These are phyloP conservation scores for Hygrocybe coccinea DNA, from an alignment of 768 basidiomycete species.

Conservation along the genomic window DNA sequence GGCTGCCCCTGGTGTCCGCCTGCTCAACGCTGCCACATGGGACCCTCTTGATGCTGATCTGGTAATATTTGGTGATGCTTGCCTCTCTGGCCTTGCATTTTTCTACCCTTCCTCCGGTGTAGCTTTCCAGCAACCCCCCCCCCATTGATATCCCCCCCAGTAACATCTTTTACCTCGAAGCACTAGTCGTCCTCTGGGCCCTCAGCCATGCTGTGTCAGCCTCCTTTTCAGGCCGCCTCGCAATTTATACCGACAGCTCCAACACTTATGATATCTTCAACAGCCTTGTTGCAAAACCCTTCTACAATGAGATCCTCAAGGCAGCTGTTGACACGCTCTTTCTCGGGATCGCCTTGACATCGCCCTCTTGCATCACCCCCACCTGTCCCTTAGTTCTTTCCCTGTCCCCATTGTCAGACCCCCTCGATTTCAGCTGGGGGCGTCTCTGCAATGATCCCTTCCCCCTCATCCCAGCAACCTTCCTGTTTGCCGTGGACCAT, in stretches of 20 bases:
- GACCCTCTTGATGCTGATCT: constrained; percentile 7
- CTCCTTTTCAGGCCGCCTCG: constrained; percentile 3
- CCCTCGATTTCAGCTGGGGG: constrained; percentile 22
- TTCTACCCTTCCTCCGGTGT: constrained; percentile 13
- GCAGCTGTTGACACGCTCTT: constrained; percentile 16
- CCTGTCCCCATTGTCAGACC: constrained; percentile 9
- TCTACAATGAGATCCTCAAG: constrained; percentile 19
- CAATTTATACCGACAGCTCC: constrained; percentile 21
- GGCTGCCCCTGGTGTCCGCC: constrained; percentile 13
- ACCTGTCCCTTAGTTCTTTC: constrained; percentile 3
- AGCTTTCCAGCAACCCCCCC: constrained; percentile 12
- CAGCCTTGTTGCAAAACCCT: background rate
- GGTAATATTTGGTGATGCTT: constrained; percentile 22
- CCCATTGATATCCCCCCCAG: background rate
- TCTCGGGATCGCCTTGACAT: background rate
- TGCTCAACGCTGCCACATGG: constrained; percentile 21
- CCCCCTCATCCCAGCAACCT: constrained; percentile 27
- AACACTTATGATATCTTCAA: constrained; percentile 24
- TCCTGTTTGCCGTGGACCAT: constrained; percentile 26
- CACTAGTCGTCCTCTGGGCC: constrained; percentile 15
- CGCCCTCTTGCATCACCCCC: background rate
- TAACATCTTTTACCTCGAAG: constrained; percentile 27
- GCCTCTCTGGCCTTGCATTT: constrained; percentile 13
- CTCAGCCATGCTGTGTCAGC: background rate
- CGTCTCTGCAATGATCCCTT: constrained; percentile 8